Evolutionary conservation across 495 filamentous ascomycete genomes (phyloP).

Genomic region (Friedmanniomyces simplex): DNA sequence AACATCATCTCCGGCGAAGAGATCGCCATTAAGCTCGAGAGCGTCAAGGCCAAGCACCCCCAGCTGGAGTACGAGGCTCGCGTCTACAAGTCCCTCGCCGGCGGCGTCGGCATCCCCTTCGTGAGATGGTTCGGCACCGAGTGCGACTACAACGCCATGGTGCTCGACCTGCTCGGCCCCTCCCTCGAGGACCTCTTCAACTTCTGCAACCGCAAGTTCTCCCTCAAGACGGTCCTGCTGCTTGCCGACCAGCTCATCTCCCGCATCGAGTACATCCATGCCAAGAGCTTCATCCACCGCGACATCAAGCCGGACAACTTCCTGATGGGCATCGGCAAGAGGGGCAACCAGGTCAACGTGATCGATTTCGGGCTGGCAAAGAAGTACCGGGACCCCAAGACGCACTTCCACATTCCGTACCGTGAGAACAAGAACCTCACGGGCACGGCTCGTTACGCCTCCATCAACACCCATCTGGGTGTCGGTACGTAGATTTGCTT

Average conservation of each 20-base stretch:
- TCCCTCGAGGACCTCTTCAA: constrained; percentile 99
- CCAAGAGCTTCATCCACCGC: constrained; percentile 99
- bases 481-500: constrained; percentile 59
- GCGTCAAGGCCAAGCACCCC: constrained; percentile 98
- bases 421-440: constrained; percentile 99
- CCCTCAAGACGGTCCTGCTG: constrained; percentile 96
- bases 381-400: constrained; percentile 99
- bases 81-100: constrained; percentile 98
- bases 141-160: constrained; percentile 99
- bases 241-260: constrained; percentile 98
- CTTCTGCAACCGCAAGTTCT: constrained; percentile 99
- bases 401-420: constrained; percentile 99
- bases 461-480: constrained; percentile 97
- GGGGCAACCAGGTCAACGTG: constrained; percentile 99
- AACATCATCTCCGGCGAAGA: constrained; percentile 99
- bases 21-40: constrained; percentile 99
- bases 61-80: constrained; percentile 99
- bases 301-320: constrained; percentile 99
- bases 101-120: constrained; percentile 97
- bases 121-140: constrained; percentile 99
- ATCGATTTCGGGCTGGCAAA: constrained; percentile 99
- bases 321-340: constrained; percentile 99
- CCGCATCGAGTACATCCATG: constrained; percentile 99
- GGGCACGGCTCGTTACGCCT: constrained; percentile 96
- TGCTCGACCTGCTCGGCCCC: constrained; percentile 93